Base-by-base conservation (phyloP, 1,139 yeast species). In the Chernovozyma aurita region DNA sequence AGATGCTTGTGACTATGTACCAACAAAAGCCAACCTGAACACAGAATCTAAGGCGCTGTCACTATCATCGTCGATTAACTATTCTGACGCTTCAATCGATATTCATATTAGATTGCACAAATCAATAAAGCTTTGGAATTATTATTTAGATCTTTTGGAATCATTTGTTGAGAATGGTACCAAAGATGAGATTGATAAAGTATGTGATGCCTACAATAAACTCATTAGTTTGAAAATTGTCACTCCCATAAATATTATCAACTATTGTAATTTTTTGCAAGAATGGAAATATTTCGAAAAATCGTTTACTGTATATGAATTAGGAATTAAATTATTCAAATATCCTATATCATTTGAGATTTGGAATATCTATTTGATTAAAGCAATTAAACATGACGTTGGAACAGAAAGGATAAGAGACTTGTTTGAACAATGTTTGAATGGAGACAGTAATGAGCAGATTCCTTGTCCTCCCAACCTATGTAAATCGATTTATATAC, bases 61-160 rank as follows among this genome's bases (percentile, higher is more conserved):
- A 29, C 24, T 32, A 28, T 36, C 41, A 14, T 26, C 28, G 6
- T 38, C 50, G 4, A 47, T 70, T 12, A 57, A 60, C 35, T 72
- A 55, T 45, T 59, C 62, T 25, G 78, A 77, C 45, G 59, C 61
- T n/a, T 50, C 63, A 1, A 42, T 69, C 2, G 63, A 81, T 4
- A 76, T 85, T 0, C 87, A 83, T 44, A 62, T 71, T 24, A 59
- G 86, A 18, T 50, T 83, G 3, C 79, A 75, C 50, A 80, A 76
- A 47, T 78, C 85, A 4, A 61, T 65, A 35, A 75, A 73, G 40
- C 57, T 87, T 3, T 88, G 96, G 96, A 61, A 76, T 6, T 77
- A 78, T 43, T 86, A 85, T 51, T 58, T 87, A 25, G 96, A 87
- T 49, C 56, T 86, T 20, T 67, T 83, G 16, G 95, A 85, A 55